A percentile compares a stretch with the other conserved stretches of the same genome.
These are phyloP conservation scores for Daldinia caldariorum DNA, from an alignment of 495 filamentous ascomycete genomes.

Conservation along the genomic window DNA sequence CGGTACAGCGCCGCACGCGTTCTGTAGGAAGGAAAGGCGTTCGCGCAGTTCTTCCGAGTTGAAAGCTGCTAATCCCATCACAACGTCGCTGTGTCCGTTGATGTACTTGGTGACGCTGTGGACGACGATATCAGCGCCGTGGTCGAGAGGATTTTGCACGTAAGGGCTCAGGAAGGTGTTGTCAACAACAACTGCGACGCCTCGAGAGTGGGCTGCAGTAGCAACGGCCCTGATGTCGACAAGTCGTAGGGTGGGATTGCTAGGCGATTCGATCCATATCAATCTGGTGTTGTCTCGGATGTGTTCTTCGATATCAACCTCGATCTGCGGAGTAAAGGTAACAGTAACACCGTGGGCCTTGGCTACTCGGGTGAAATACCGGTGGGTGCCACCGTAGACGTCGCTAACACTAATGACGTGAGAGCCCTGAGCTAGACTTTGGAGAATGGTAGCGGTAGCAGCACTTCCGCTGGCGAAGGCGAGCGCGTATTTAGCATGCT, in stretches of 20 bases:
- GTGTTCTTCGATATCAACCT: slow-evolving; percentile 81
- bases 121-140: slow-evolving; percentile 97
- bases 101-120: slow-evolving; percentile 99
- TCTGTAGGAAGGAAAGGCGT: slow-evolving; percentile 89
- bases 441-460: slow-evolving; percentile 90
- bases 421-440: slow-evolving; percentile 89
- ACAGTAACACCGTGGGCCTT: slow-evolving; percentile 93
- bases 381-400: slow-evolving; percentile 96
- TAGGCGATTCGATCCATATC: slow-evolving; percentile 96
- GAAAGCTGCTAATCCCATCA: slow-evolving; percentile 98
- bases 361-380: slow-evolving; percentile 99
- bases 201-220: slow-evolving; percentile 82
- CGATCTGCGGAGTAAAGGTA: slow-evolving; percentile 90
- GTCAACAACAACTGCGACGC: slow-evolving; percentile 95
- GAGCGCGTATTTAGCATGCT: slow-evolving; percentile 90
- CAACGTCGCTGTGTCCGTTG: slow-evolving; percentile 96
- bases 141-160: slow-evolving; percentile 92
- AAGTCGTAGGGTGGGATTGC: slow-evolving; percentile 90
- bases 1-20: slow-evolving; percentile 95
- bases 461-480: slow-evolving; percentile 96
- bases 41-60: slow-evolving; percentile 81
- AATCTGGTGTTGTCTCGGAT: slow-evolving; percentile 92
- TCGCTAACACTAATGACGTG: slow-evolving; percentile 97
- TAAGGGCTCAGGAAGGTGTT: slow-evolving; percentile 98
- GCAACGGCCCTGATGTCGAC: slow-evolving; percentile 91